Conservation (phyloP, 2,329 filamentous ascomycete species). For the Aspergillus pseudoviridinutans region DNA sequence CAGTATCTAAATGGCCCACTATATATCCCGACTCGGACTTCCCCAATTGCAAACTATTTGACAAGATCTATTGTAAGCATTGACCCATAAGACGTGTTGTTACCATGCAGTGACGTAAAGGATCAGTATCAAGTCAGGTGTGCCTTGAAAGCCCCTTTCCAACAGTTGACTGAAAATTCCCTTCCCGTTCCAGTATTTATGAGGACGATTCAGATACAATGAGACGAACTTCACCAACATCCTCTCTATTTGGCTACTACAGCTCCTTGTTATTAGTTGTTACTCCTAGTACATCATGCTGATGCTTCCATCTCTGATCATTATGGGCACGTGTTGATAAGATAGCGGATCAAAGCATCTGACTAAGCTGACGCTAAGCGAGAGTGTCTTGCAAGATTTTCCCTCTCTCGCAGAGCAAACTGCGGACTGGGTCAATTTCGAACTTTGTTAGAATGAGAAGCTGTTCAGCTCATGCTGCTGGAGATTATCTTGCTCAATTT, state of each 20-base stretch:
- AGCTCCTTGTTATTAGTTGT: background rate
- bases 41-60: background rate
- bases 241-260: no score
- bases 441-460: background rate
- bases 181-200: background rate
- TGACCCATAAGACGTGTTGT: background rate
- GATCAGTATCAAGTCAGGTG: background rate
- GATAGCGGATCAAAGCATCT: background rate
- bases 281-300: background rate
- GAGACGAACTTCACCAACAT: background rate
- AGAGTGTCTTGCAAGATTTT: background rate
- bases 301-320: background rate
- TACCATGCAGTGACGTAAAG: background rate
- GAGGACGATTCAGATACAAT: background rate
- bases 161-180: background rate
- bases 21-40: background rate
- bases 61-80: background rate
- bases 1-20: background rate
- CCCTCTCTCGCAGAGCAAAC: background rate
- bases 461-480: background rate
- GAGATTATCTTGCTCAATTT: background rate
- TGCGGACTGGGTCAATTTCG: no score
- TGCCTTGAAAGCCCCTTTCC: background rate
- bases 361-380: slow-evolving; percentile 5
- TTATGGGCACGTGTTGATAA: slow-evolving; percentile 4